A percentile compares a stretch with the other conserved stretches of the same genome.
Evolutionary conservation across 148 eudicot genomes (phyloP).

Genomic region (Rhododendron ferrugineum): DNA sequence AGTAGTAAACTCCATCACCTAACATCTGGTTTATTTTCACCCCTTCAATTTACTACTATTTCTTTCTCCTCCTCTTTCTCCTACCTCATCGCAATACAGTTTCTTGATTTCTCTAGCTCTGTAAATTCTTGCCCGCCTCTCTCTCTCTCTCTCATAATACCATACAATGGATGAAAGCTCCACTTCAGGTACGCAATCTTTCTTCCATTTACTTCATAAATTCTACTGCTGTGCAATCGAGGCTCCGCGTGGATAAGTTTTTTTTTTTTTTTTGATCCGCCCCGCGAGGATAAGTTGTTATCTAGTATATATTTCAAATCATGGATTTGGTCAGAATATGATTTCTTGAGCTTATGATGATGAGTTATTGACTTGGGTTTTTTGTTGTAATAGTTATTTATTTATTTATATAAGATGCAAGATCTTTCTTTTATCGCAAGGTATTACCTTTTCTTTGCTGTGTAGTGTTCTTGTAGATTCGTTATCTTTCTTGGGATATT

Average conservation of each 20-base stretch:
- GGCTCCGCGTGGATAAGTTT: not conserved
- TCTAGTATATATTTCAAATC: not conserved
- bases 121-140: not conserved
- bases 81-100: not conserved
- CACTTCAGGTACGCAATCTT: constrained; percentile 37
- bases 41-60: not conserved
- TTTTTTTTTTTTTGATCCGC: too few species aligned
- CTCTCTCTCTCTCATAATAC: not conserved
- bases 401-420: not conserved
- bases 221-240: not conserved
- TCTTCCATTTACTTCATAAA: not conserved
- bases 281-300: not conserved
- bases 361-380: not conserved
- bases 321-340: not conserved
- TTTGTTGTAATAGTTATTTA: not conserved
- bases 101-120: not conserved
- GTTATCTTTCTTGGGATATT: not conserved
- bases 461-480: not conserved
- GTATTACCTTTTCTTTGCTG: not conserved
- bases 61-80: not conserved
- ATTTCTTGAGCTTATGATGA: not conserved
- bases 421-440: constrained; percentile 4
- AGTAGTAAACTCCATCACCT: not conserved
- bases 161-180: constrained; percentile 32
- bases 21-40: not conserved